Conservation (phyloP, 345 rosid species). For the Psidium friedrichsthalianum region DNA sequence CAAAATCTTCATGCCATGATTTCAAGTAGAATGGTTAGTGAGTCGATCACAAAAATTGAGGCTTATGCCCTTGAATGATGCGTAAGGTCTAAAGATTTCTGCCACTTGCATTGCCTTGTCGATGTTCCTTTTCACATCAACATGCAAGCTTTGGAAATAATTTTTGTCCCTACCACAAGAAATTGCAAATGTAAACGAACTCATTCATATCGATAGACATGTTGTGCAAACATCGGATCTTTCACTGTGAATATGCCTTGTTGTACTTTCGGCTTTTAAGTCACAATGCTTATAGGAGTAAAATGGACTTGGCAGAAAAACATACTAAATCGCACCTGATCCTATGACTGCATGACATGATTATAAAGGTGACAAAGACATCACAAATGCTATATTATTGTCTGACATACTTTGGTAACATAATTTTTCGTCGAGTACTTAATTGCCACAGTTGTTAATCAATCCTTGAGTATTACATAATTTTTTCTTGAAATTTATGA, state of each 20-base stretch:
- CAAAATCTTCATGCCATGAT: background rate
- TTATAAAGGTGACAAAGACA: too few species aligned
- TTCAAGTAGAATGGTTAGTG: background rate
- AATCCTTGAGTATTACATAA: background rate
- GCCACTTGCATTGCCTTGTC: constrained; percentile 12
- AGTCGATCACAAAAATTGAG: background rate
- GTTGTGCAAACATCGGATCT: background rate
- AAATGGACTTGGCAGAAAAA: too few species aligned
- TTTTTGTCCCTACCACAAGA: constrained; percentile 8
- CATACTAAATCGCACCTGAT: too few species aligned
- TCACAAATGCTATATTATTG: too few species aligned
- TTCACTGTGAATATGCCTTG: background rate
- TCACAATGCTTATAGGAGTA: too few species aligned
- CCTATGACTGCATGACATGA: too few species aligned
- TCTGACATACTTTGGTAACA: too few species aligned
- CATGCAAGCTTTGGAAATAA: constrained; percentile 5
- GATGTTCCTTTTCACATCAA: constrained; percentile 12
- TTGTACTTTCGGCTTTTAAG: background rate
- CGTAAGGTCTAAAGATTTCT: constrained; percentile 21
- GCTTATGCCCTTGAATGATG: constrained; percentile 23
- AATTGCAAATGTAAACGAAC: background rate
- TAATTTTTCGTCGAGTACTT: rapidly evolving
- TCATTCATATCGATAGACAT: background rate
- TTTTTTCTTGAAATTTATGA: background rate
- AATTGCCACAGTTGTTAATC: background rate